Evolutionary conservation across 169 alveolate genomes (phyloP).

Genomic region (Cryptosporidium bovis): DNA sequence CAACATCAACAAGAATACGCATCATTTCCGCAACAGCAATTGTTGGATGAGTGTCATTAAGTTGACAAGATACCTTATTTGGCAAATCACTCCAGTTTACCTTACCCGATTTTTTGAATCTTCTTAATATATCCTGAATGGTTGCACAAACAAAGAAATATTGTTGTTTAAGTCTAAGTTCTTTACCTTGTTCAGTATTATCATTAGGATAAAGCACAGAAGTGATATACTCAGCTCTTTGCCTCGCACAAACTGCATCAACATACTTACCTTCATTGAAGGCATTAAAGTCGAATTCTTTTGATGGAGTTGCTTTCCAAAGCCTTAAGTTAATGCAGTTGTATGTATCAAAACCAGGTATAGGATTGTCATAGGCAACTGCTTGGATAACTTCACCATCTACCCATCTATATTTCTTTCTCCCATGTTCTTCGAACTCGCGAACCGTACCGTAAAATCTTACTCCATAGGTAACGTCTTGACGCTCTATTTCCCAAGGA

Average conservation of each 20-base stretch:
- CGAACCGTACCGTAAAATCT: slow-evolving; percentile 91
- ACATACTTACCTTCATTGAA: slow-evolving; percentile 92
- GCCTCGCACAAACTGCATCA: slow-evolving; percentile 90
- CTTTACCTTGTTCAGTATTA: slow-evolving; percentile 91
- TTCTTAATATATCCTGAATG: slow-evolving; percentile 88
- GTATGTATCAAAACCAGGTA: slow-evolving; percentile 95
- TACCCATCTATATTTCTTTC: slow-evolving; percentile 88
- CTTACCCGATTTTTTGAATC: slow-evolving; percentile 88
- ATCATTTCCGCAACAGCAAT: slow-evolving; percentile 94
- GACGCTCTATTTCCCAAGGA: slow-evolving; percentile 96
- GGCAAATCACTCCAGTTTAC: slow-evolving; percentile 91
- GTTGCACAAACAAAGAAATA: slow-evolving; percentile 95
- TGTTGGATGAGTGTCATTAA: slow-evolving; percentile 97
- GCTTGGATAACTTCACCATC: slow-evolving; percentile 94
- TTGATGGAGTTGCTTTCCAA: slow-evolving; percentile 91
- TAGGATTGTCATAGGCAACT: slow-evolving; percentile 96
- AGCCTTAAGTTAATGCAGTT: slow-evolving; percentile 93
- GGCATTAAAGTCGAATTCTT: slow-evolving; percentile 92
- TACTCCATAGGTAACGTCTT: slow-evolving; percentile 92
- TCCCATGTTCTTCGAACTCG: slow-evolving; percentile 81
- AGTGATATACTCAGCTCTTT: slow-evolving; percentile 93
- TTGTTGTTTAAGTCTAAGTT: slow-evolving; percentile 93
- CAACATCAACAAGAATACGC: slow-evolving; percentile 91
- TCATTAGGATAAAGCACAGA: slow-evolving; percentile 97
- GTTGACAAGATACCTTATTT: slow-evolving; percentile 86